phyloP scores from a whole-genome alignment of 257 asterid genomes.

The Linaria vulgaris region DNA sequence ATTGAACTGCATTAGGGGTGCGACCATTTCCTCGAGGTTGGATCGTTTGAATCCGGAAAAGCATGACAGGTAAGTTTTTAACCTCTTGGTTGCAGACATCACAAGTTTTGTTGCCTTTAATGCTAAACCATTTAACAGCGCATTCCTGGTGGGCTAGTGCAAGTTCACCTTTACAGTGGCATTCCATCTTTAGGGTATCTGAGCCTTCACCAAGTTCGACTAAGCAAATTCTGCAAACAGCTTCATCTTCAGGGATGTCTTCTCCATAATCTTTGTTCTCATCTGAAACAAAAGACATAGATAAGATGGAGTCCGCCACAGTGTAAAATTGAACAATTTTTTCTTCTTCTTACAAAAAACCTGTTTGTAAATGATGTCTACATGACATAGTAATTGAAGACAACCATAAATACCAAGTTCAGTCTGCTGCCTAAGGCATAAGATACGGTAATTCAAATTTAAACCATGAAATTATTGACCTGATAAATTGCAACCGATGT shows the following conservation, averaged over 20 bases:
- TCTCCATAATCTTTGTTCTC: conserved; percentile 49
- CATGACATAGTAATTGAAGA: too few relatives aligned
- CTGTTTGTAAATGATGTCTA: too few relatives aligned
- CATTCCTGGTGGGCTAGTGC: conserved; percentile 95
- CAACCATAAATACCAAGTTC: too few relatives aligned
- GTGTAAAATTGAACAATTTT: too few relatives aligned
- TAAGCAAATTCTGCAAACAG: conserved; percentile 90
- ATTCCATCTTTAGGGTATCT: conserved; percentile 86
- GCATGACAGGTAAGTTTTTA: conserved; percentile 82
- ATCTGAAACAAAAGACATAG: conserved; percentile 47
- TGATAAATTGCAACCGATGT: too few relatives aligned
- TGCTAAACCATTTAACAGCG: conserved; percentile 93
- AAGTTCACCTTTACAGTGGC: conserved; percentile 94
- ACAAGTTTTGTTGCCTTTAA: conserved; percentile 91
- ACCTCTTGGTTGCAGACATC: conserved; percentile 93
- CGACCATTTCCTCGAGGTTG: conserved; percentile 39
- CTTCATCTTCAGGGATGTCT: conserved; percentile 84
- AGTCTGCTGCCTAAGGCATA: too few relatives aligned
- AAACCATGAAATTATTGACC: too few relatives aligned
- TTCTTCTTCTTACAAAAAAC: too few relatives aligned
- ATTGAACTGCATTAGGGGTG: conserved; percentile 45
- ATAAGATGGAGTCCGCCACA: conserved; percentile 21
- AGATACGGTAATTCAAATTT: too few relatives aligned
- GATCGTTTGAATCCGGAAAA: conserved; percentile 58
- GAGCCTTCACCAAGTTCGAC: conserved; percentile 79